Evolutionary conservation across 2,329 filamentous ascomycete genomes (phyloP).

Genomic region (Sclerotinia sclerotiorum): DNA sequence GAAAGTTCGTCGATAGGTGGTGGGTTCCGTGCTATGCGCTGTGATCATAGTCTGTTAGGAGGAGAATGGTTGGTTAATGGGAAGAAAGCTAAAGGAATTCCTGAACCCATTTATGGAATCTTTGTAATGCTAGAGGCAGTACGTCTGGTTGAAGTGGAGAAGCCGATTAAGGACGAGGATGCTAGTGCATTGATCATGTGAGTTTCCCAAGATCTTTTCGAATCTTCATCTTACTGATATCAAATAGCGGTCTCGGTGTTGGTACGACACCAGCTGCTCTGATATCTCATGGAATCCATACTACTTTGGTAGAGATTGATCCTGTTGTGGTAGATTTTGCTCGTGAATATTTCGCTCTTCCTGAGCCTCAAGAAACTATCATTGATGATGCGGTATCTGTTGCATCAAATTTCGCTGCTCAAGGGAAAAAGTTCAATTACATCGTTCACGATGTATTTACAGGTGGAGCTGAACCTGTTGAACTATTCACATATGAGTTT

Average conservation of each 20-base stretch:
- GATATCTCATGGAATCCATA: conserved; percentile 83
- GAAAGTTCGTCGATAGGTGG: conserved; percentile 61
- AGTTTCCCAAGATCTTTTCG: conserved; percentile 42
- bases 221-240: conserved; percentile 14
- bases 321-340: conserved; percentile 85
- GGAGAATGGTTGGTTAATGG: conserved; percentile 76
- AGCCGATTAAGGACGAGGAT: conserved; percentile 55
- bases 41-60: conserved; percentile 90
- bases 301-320: conserved; percentile 93
- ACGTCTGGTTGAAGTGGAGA: conserved; percentile 66
- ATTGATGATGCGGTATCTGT: conserved; percentile 81
- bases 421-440: conserved; percentile 69
- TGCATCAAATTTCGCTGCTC: conserved; percentile 49
- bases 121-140: conserved; percentile 95
- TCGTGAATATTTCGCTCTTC: conserved; percentile 76
- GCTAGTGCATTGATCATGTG: conserved; percentile 84
- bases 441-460: conserved; percentile 98
- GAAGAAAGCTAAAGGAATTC: conserved; percentile 64
- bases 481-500: conserved; percentile 86
- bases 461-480: conserved; percentile 85
- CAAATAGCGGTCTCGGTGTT: conserved; percentile 75
- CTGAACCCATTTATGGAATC: conserved; percentile 92
- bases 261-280: conserved; percentile 87
- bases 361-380: conserved; percentile 72
- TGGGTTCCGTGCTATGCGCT: conserved; percentile 80